Evolutionary conservation across 345 rosid species (phyloP).

Genomic region (Populus pruinosa): DNA sequence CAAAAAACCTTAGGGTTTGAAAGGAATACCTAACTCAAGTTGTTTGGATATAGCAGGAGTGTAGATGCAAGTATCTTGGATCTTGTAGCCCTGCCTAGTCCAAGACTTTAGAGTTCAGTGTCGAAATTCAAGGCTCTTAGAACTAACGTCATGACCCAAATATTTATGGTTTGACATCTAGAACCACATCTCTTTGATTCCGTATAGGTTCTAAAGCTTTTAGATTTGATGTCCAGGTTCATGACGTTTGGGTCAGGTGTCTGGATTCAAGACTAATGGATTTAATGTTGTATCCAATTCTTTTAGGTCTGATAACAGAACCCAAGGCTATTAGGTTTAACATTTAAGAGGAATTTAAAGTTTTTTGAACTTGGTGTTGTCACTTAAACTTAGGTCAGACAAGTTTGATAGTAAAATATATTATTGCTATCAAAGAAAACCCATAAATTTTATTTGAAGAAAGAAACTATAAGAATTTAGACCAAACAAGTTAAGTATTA

Average conservation of each 20-base stretch:
- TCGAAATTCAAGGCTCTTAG: rapidly evolving
- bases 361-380: rapidly evolving
- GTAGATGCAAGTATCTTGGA: rapidly evolving
- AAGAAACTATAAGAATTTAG: no score
- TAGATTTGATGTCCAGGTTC: rapidly evolving
- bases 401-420: no score
- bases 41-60: rapidly evolving
- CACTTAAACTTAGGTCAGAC: no score
- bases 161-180: rapidly evolving
- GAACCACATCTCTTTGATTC: no score
- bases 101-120: rapidly evolving
- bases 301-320: rapidly evolving
- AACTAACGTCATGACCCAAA: rapidly evolving
- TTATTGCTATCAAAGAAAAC: no score
- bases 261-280: no score
- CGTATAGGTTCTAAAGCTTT: rapidly evolving
- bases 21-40: no score
- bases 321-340: rapidly evolving
- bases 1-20: no score
- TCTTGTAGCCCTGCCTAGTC: rapidly evolving
- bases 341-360: no score
- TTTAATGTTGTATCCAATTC: rapidly evolving
- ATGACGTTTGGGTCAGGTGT: no score
- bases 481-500: no score
- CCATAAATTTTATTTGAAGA: no score